Evolutionary conservation across 495 filamentous ascomycete species (phyloP), one percentile per base, ranked within the genome.

Genomic region (Wilcoxina mikolae): DNA sequence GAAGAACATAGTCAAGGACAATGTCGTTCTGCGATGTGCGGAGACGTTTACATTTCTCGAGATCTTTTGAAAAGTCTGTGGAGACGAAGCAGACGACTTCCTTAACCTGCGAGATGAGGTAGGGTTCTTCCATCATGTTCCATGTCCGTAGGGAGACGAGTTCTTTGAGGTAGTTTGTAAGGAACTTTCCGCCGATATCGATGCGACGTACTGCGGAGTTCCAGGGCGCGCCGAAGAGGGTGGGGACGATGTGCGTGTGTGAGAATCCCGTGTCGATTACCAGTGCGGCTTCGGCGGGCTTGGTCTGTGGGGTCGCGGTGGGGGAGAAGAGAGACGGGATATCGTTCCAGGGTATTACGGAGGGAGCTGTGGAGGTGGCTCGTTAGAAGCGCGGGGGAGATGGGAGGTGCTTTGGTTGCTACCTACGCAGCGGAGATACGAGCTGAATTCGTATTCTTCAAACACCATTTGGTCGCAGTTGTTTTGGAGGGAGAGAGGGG

Each of bases 381-480:
- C 17, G 25, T 51, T 49, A 58, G 54, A 27, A 33, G 27, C 4
- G 20, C 28, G 27, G 15, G 28, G 50, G 44, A 15, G 15, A 56
- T 24, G 52, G 35, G 47, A 57, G 50, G 75, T 80, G n/a, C n/a
- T n/a, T n/a, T n/a, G n/a, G n/a, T n/a, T n/a, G 65, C 58, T 45
- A 83, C 83, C 82, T 54, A 85, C 68, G 60, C 76, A 81, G 46
- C 91, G 76, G 54, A 79, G 81, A 68, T 93, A 94, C 44, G 81
- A 80, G 17, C 83, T 78, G 69, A 96, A 96, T n/a, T 86, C 87
- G 73, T 88, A 96, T 66, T 96, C 89, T 65, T 99, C 91, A 72
- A 96, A 96, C 0, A 95, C 78, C 65, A 99, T 86, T 72, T 99
- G 87, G 66, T 96, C 91, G 55, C 85, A 86, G 65, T 95, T 88